These are phyloP conservation scores for Geotrichum phurueaensis DNA, from an alignment of 1,139 yeast species.

Conservation along the genomic window DNA sequence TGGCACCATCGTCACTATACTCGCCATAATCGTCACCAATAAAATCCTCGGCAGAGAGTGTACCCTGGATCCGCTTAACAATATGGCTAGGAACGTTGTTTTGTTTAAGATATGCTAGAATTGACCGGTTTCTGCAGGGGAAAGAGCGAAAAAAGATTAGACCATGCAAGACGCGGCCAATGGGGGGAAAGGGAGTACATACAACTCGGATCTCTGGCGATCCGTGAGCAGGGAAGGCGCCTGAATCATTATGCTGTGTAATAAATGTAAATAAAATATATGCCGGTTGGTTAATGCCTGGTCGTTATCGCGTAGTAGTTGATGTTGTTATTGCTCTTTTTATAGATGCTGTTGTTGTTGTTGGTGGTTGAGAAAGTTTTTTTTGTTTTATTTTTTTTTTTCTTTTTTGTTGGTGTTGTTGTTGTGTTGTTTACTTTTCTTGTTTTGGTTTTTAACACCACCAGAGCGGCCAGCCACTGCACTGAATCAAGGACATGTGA, in stretches of 20 bases:
- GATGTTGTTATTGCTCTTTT: not conserved
- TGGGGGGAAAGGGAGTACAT: constrained; percentile 4
- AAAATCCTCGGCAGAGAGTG: not conserved
- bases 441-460: not conserved
- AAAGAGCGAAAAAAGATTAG: not conserved
- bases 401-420: not conserved
- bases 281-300: not conserved
- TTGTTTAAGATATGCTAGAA: constrained; percentile 30
- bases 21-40: constrained; percentile 12
- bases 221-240: constrained; percentile 23
- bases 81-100: constrained; percentile 20
- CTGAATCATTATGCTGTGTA: constrained; percentile 14
- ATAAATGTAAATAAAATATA: not conserved
- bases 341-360: not conserved
- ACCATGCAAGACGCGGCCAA: not conserved
- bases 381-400: not conserved
- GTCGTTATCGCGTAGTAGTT: not conserved
- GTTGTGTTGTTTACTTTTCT: not conserved
- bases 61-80: constrained; percentile 14
- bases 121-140: constrained; percentile 27
- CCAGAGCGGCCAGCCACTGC: not conserved
- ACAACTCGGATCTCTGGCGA: constrained; percentile 29
- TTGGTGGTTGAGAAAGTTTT: not conserved
- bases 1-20: constrained; percentile 1
- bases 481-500: not conserved